Evolutionary conservation across 192 early-diverging fungal genomes (phyloP).

Genomic region (Haplosporangium gracile): DNA sequence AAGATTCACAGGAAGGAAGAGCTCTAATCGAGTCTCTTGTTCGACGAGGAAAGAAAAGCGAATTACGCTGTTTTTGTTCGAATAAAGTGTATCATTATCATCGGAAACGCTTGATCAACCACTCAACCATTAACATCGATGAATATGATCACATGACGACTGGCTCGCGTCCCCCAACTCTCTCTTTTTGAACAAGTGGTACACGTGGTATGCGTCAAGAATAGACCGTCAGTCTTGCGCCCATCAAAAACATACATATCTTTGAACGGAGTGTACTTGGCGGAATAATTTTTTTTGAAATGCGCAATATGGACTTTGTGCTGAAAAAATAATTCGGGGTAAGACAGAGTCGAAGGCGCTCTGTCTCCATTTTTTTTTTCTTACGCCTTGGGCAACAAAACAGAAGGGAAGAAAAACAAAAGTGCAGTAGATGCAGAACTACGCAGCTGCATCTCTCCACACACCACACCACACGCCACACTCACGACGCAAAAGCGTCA

Average conservation of each 20-base stretch:
- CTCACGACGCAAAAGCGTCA: background rate
- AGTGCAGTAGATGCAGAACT: background rate
- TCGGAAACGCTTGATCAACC: background rate
- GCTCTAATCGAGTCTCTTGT: background rate
- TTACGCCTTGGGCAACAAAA: conserved; percentile 2
- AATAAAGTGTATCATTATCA: background rate
- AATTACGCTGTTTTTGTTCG: background rate
- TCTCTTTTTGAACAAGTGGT: background rate
- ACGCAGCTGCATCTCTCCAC: background rate
- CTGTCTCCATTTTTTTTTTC: background rate
- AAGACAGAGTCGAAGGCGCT: background rate
- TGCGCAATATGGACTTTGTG: no score
- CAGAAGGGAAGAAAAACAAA: background rate
- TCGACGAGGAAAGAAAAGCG: background rate
- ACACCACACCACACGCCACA: background rate
- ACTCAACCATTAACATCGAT: no score
- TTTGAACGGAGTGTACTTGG: no score
- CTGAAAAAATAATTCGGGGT: no score
- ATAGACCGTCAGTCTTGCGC: background rate
- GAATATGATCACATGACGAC: background rate
- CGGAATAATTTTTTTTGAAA: no score
- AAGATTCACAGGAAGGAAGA: conserved; percentile 36
- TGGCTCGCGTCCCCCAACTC: background rate
- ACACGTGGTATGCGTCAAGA: background rate
- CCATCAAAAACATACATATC: background rate